Evolutionary conservation across 768 basidiomycete genomes (phyloP).

Genomic region (Lentinula edodes): DNA sequence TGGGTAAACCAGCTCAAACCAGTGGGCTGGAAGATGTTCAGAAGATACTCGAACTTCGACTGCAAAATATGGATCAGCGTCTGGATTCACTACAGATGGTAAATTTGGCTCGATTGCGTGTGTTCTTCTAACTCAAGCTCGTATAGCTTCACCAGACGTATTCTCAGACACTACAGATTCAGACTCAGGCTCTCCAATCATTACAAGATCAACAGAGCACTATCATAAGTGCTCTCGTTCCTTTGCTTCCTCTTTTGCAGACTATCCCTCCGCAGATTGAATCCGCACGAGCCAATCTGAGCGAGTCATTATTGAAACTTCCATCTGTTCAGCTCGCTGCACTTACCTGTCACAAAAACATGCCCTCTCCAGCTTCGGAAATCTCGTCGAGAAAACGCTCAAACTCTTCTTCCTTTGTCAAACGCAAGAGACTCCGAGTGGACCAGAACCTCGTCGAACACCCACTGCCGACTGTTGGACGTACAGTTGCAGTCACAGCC

Average conservation of each 20-base stretch:
- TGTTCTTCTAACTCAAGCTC: not conserved
- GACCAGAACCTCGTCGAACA: not conserved
- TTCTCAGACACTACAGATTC: constrained; percentile 42
- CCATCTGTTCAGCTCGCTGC: not conserved
- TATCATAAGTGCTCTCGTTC: constrained; percentile 48
- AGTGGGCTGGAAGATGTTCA: constrained; percentile 30
- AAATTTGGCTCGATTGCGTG: constrained; percentile 33
- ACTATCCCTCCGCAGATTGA: constrained; percentile 55
- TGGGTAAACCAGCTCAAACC: constrained; percentile 54
- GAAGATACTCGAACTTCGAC: constrained; percentile 33
- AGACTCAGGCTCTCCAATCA: constrained; percentile 50
- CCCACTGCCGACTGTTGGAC: not conserved
- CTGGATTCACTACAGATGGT: constrained; percentile 44
- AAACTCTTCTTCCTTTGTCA: not conserved
- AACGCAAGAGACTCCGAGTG: not conserved
- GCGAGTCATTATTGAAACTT: constrained; percentile 20
- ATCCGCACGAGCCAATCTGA: constrained; percentile 26
- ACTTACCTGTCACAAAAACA: not conserved
- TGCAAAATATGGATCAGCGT: constrained; percentile 48
- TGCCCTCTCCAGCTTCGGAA: not conserved
- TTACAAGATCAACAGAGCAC: constrained; percentile 59
- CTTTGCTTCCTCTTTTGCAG: constrained; percentile 58
- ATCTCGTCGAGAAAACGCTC: not conserved
- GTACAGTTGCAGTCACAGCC: not conserved
- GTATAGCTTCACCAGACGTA: constrained; percentile 17